Base-by-base conservation (phyloP, 176 grass and related monocot species). In the Triticum urartu region DNA sequence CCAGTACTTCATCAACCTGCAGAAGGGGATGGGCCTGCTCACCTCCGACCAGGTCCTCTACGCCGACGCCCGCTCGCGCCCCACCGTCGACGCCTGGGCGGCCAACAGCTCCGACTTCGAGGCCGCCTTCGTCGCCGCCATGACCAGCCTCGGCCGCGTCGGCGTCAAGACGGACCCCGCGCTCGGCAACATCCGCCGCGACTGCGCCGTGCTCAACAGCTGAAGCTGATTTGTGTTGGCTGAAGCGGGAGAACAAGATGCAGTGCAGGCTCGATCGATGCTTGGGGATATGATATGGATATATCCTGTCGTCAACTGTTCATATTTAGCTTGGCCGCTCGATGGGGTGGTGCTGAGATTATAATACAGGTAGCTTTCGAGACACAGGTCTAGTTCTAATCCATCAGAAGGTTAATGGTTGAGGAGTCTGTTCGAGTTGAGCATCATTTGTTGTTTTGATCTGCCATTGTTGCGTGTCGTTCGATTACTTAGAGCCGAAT, bases 1-100 rank as follows among this genome's bases (percentile, higher is more conserved):
- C 88, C 90, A 95, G 77, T 98, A 94, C 92, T 98, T 86, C 93
- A 70, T 86, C 90, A 98, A 95, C 86, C 85, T 98, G 26, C 81
- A 92, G 74, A 80, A 88, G 15, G 90, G 93, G 21, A 88, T 81
- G 48, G 96, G 96, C 0, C 93, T 98, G 25, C 59, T 98, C 84
- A 52, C 73, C 81, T 95, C 96, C 30, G 96, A 98, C 79, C 91
- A 98, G 86, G 91, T 94, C 62, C 93, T 98, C 83, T 98, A 77
- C 86, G 84, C 93, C 22, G 96, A 95, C 84, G 1, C 2, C 28
- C 90, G 88, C 0, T 98, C 96, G 6, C 60, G 79, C 32, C 90
- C 96, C 60, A 74, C 86, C 69, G 93, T 98, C 39, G 79, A 88
- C 68, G 48, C 75, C 3, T 95, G 90, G 90, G 92, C 96, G 12